Evolutionary conservation across 2,329 filamentous ascomycete genomes (phyloP).

Genomic region (Pestalotiopsis sp.): DNA sequence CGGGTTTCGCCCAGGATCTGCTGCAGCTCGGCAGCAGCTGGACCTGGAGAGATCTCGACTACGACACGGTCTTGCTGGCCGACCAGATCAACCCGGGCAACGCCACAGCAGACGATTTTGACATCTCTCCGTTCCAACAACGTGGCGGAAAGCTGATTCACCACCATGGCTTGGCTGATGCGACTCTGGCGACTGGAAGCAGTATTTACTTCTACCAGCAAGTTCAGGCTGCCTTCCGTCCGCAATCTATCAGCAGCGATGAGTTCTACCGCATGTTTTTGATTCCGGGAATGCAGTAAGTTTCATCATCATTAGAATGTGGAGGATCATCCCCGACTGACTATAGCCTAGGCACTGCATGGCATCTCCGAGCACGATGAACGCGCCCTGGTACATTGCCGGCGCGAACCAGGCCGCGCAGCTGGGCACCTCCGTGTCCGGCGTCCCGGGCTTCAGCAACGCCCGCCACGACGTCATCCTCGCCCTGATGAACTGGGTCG

Average conservation of each 20-base stretch:
- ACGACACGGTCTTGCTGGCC: slow-evolving; percentile 32
- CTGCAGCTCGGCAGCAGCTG: slow-evolving; percentile 42
- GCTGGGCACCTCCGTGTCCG: slow-evolving; percentile 32
- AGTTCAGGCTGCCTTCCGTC: slow-evolving; percentile 36
- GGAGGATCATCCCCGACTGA: not conserved
- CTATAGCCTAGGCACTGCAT: slow-evolving; percentile 40
- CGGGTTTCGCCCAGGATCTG: slow-evolving; percentile 39
- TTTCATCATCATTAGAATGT: no score
- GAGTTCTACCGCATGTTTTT: slow-evolving; percentile 56
- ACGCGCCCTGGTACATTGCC: slow-evolving; percentile 26
- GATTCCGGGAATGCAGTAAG: slow-evolving; percentile 53
- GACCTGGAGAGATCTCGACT: slow-evolving; percentile 35
- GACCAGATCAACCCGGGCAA: slow-evolving; percentile 38
- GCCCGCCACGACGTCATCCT: slow-evolving; percentile 40
- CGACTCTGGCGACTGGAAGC: not conserved
- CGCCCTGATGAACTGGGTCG: slow-evolving; percentile 41
- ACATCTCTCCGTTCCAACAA: slow-evolving; percentile 40
- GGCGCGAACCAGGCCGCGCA: slow-evolving; percentile 30
- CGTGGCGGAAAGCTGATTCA: slow-evolving; percentile 48
- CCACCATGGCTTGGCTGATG: slow-evolving; percentile 49
- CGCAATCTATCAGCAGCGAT: slow-evolving; percentile 36
- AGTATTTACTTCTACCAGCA: not conserved
- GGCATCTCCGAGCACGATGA: not conserved
- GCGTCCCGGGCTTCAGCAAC: slow-evolving; percentile 38
- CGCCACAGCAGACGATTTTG: slow-evolving; percentile 40